Percentiles rank a stretch among this genome's conserved stretches.
These are phyloP conservation scores for Aphanomyces invadans DNA, from an alignment of 352 stramenopile species.

Conservation along the genomic window DNA sequence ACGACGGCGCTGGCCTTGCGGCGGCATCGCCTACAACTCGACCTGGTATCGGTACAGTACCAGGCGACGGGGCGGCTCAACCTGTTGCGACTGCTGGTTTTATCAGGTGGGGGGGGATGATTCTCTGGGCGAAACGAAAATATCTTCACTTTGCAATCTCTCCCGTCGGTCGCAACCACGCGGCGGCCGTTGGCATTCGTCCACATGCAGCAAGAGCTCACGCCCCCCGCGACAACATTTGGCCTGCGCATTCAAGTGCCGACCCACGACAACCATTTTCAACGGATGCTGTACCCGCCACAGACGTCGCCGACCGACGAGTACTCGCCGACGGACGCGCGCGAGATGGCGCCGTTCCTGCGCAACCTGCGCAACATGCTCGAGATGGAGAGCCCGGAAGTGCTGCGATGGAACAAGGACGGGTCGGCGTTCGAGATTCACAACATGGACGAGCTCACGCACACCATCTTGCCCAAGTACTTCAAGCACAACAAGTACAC, in stretches of 20 bases:
- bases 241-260: slow-evolving; percentile 1
- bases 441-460: slow-evolving; percentile 56
- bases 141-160: background rate
- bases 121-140: background rate
- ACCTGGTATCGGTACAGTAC: too few relatives aligned
- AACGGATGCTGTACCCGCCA: background rate
- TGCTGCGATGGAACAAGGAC: slow-evolving; percentile 44
- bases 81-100: too few relatives aligned
- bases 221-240: background rate
- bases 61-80: too few relatives aligned
- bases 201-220: background rate
- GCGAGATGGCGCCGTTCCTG: slow-evolving; percentile 25
- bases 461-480: slow-evolving; percentile 66
- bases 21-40: too few relatives aligned
- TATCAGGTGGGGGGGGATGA: too few relatives aligned
- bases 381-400: background rate
- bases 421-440: slow-evolving; percentile 79
- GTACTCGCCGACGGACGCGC: background rate
- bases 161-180: background rate
- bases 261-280: background rate
- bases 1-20: background rate
- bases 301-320: background rate
- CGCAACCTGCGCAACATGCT: slow-evolving; percentile 26
- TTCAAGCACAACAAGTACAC: slow-evolving; percentile 83
- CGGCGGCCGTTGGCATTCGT: too few relatives aligned